Evolutionary conservation across 106 monocot genomes (phyloP).

Genomic region (Vanilla planifolia): DNA sequence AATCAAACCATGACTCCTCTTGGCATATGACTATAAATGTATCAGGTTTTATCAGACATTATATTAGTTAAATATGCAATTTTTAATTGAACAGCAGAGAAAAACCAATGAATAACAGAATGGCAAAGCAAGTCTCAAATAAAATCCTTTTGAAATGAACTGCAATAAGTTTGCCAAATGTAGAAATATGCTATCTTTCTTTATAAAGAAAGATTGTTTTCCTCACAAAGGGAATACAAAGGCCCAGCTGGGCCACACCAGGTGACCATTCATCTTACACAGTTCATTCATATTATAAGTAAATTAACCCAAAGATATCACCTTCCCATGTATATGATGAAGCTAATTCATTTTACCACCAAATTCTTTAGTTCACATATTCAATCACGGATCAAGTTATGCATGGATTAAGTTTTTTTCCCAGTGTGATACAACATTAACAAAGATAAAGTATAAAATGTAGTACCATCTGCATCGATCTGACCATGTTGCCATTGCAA

Average conservation of each 20-base stretch:
- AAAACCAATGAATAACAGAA: not conserved
- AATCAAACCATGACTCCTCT: slow-evolving; percentile 80
- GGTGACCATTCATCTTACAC: not conserved
- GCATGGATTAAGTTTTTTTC: not conserved
- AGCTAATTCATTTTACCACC: too few relatives aligned
- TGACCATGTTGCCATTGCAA: slow-evolving; percentile 70
- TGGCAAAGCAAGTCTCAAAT: not conserved
- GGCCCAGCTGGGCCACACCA: too few relatives aligned
- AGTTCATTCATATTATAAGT: not conserved
- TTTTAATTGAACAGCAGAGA: not conserved
- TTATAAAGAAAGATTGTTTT: too few relatives aligned
- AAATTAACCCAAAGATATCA: not conserved
- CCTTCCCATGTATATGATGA: too few relatives aligned
- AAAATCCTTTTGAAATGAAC: too few relatives aligned
- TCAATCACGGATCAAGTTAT: not conserved
- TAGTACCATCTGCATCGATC: slow-evolving; percentile 47
- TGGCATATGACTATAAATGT: slow-evolving; percentile 41
- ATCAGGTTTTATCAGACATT: not conserved
- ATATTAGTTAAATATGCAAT: not conserved
- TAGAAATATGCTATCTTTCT: too few relatives aligned
- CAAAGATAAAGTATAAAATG: not conserved
- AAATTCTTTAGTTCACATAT: not conserved
- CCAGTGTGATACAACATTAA: not conserved
- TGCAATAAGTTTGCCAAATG: too few relatives aligned
- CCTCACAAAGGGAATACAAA: too few relatives aligned